Evolutionary conservation across 2,329 filamentous ascomycete species (phyloP).

Genomic region (Ophiostoma ips): DNA sequence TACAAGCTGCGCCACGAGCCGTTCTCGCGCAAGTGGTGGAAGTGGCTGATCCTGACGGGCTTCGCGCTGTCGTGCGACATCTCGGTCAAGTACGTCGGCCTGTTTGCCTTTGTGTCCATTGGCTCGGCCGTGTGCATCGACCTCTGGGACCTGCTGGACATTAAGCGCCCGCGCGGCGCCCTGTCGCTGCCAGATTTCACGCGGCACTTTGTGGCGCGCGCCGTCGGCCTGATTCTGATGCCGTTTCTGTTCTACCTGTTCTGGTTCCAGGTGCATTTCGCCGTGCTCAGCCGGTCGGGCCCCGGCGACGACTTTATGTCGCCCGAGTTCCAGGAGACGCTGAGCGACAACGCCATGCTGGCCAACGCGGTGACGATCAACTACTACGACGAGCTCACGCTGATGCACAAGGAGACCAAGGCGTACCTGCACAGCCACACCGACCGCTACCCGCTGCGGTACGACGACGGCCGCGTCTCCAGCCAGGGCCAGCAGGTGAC

Average conservation of each 20-base stretch:
- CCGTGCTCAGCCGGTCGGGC: constrained; percentile 73
- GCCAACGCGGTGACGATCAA: constrained; percentile 74
- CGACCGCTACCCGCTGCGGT: constrained; percentile 80
- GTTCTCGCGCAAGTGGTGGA: constrained; percentile 98
- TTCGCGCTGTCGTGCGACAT: constrained; percentile 94
- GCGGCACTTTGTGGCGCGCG: constrained; percentile 80
- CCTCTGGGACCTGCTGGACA: constrained; percentile 83
- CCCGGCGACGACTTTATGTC: constrained; percentile 99
- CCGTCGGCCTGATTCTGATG: constrained; percentile 73
- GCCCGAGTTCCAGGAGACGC: constrained; percentile 91
- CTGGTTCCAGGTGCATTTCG: constrained; percentile 99
- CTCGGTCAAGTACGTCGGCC: constrained; percentile 93
- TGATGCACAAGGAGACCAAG: constrained; percentile 96
- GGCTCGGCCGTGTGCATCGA: constrained; percentile 89
- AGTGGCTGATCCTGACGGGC: constrained; percentile 92
- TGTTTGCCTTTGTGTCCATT: constrained; percentile 94
- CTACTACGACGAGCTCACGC: constrained; percentile 76
- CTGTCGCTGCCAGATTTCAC: constrained; percentile 65
- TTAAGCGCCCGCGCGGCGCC: constrained; percentile 73
- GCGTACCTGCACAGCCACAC: constrained; percentile 88
- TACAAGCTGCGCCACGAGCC: constrained; percentile 86
- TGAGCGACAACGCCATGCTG: constrained; percentile 88
- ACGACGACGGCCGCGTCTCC: constrained; percentile 93
- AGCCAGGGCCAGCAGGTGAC: constrained; percentile 97
- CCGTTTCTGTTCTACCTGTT: constrained; percentile 98